These are phyloP conservation scores for Penicillium sp. DNA, from an alignment of 2,329 filamentous ascomycete species.

Conservation along the genomic window DNA sequence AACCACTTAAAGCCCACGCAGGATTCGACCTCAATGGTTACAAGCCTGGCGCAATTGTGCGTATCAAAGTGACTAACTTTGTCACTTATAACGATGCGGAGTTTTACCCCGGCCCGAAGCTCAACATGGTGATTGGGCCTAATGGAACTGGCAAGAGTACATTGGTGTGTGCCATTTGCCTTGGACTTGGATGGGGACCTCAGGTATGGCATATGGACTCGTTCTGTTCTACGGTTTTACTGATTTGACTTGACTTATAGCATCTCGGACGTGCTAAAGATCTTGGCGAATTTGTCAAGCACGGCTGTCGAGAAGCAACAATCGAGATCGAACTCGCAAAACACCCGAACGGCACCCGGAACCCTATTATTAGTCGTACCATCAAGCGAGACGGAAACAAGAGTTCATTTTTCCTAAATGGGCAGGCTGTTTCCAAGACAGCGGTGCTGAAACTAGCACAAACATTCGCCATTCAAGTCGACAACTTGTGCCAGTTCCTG, in stretches of 20 bases:
- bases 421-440: conserved; percentile 60
- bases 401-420: conserved; percentile 76
- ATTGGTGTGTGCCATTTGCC: conserved; percentile 91
- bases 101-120: conserved; percentile 83
- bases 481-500: conserved; percentile 96
- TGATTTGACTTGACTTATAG: conserved; percentile 31
- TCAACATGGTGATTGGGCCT: conserved; percentile 99
- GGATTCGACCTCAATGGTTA: conserved; percentile 24
- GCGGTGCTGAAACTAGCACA: conserved; percentile 67
- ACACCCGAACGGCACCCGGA: conserved; percentile 54
- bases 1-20: not conserved
- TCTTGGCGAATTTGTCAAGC: conserved; percentile 88
- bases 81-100: conserved; percentile 93
- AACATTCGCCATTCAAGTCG: conserved; percentile 84
- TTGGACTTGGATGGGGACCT: conserved; percentile 83
- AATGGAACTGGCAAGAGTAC: conserved; percentile 98
- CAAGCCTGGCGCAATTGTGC: conserved; percentile 77
- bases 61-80: conserved; percentile 83
- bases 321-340: conserved; percentile 90
- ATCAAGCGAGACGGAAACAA: conserved; percentile 83
- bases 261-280: conserved; percentile 83
- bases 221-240: not conserved
- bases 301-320: conserved; percentile 71
- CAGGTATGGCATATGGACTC: conserved; percentile 44
- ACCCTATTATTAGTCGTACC: conserved; percentile 71